These are phyloP conservation scores for Candida smagusa DNA, from an alignment of 1,139 yeast species.

Conservation along the genomic window DNA sequence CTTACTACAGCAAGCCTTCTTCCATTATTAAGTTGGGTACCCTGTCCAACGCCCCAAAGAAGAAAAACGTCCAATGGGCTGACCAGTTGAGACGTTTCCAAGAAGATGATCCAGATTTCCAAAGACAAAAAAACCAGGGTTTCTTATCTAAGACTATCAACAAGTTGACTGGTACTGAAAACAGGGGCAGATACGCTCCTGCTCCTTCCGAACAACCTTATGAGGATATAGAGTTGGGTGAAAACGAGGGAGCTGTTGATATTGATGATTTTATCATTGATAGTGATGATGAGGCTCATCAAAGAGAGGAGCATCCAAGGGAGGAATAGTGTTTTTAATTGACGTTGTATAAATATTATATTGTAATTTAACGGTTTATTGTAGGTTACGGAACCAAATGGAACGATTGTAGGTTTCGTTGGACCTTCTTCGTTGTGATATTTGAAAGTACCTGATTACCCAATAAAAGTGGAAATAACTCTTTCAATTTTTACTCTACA, in stretches of 20 bases:
- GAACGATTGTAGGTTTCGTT: too few species aligned
- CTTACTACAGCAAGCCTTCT: conserved; percentile 41
- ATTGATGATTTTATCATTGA: conserved; percentile 38
- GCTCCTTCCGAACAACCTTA: conserved; percentile 18
- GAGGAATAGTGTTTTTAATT: too few species aligned
- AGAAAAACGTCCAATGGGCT: conserved; percentile 60
- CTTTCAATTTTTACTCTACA: too few species aligned
- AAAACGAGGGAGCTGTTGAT: conserved; percentile 16
- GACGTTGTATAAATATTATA: too few species aligned
- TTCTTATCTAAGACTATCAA: conserved; percentile 39
- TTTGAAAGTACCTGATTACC: too few species aligned
- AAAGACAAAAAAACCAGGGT: conserved; percentile 18
- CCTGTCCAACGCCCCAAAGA: conserved; percentile 21
- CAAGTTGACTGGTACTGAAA: conserved; percentile 30
- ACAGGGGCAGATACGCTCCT: conserved; percentile 26
- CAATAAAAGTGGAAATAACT: too few species aligned
- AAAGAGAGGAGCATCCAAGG: too few species aligned
- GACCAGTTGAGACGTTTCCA: conserved; percentile 45
- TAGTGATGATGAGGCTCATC: conserved; percentile 42
- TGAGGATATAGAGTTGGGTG: conserved; percentile 41
- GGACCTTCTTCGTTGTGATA: too few species aligned
- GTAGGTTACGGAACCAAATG: too few species aligned
- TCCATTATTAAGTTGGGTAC: conserved; percentile 35
- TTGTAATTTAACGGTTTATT: too few species aligned
- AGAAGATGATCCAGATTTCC: conserved; percentile 26